phyloP scores from a whole-genome alignment of 352 stramenopile genomes.

The Phytophthora cactorum region DNA sequence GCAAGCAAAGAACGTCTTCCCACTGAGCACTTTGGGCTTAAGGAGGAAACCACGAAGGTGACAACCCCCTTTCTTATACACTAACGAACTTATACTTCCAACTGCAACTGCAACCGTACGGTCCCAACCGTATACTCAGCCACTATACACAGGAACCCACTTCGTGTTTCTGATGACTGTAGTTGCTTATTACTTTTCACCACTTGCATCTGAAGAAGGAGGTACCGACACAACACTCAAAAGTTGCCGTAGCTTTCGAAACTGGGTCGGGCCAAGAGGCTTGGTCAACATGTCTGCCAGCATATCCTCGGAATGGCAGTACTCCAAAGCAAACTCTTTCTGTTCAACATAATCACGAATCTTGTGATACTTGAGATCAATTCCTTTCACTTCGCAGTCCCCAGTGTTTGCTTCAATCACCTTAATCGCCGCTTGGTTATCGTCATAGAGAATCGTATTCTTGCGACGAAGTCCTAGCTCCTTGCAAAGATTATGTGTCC shows the following conservation, averaged over 20 bases:
- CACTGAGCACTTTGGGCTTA: too few species aligned
- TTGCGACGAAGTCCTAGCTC: slow-evolving; percentile 4
- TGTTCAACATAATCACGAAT: neutral
- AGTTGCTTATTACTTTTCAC: neutral
- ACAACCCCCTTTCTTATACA: too few species aligned
- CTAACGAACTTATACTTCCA: too few species aligned
- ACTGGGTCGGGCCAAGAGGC: slow-evolving; percentile 5
- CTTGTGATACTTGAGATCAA: slow-evolving; percentile 2
- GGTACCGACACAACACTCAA: slow-evolving; percentile 8
- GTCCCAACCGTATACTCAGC: too few species aligned
- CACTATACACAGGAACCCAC: neutral
- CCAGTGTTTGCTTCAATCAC: slow-evolving; percentile 8
- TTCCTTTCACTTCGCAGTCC: slow-evolving; percentile 17
- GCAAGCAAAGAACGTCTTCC: too few species aligned
- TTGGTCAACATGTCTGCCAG: slow-evolving; percentile 13
- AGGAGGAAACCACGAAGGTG: too few species aligned
- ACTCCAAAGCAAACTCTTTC: slow-evolving; percentile 10
- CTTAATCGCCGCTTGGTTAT: slow-evolving; percentile 10
- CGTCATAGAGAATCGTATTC: slow-evolving; percentile 7
- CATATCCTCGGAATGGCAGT: slow-evolving; percentile 9
- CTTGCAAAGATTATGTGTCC: slow-evolving; percentile 19
- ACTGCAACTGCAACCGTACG: too few species aligned
- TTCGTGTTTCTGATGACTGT: slow-evolving; percentile 5
- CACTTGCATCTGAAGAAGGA: slow-evolving; percentile 1
- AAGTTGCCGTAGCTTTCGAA: slow-evolving; percentile 8